A percentile compares a stretch with the other conserved stretches of the same genome.
These are phyloP conservation scores for Vaccinium myrtillus DNA, from an alignment of 148 eudicot genomes.

Conservation along the genomic window DNA sequence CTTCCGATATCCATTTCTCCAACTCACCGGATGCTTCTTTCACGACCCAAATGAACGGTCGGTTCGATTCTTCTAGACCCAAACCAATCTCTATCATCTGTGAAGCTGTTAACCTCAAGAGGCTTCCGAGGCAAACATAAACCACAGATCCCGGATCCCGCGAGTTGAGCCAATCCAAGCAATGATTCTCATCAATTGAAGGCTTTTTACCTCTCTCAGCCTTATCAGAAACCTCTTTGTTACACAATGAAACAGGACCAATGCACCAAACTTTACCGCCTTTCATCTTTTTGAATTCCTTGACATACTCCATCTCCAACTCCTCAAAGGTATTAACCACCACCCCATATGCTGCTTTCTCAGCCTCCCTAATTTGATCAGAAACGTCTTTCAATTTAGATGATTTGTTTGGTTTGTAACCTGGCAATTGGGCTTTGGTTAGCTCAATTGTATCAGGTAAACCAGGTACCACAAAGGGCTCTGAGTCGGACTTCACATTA, in stretches of 20 bases:
- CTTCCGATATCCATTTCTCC: constrained; percentile 19
- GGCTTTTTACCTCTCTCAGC: constrained; percentile 35
- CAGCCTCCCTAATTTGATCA: constrained; percentile 3
- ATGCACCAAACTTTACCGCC: constrained; percentile 32
- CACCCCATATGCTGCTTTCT: constrained; percentile 12
- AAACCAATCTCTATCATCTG: constrained; percentile 23
- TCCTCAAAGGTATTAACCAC: constrained; percentile 26
- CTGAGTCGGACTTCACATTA: constrained; percentile 17
- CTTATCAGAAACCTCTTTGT: constrained; percentile 23
- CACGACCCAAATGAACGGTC: constrained; percentile 25
- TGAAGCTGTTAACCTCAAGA: background rate
- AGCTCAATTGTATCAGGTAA: constrained; percentile 26
- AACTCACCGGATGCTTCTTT: background rate
- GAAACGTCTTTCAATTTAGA: background rate
- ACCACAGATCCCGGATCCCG: constrained; percentile 19
- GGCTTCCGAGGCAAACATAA: constrained; percentile 26
- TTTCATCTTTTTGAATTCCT: constrained; percentile 10
- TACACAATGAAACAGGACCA: constrained; percentile 46
- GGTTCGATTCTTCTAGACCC: constrained; percentile 20
- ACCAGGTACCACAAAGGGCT: constrained; percentile 31
- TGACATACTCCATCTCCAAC: constrained; percentile 21
- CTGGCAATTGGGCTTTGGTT: constrained; percentile 20
- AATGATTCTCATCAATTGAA: constrained; percentile 23
- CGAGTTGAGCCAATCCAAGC: constrained; percentile 41
- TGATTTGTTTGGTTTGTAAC: background rate